Conservation (phyloP, 768 basidiomycete species). For the Fomitopsis serialis region DNA sequence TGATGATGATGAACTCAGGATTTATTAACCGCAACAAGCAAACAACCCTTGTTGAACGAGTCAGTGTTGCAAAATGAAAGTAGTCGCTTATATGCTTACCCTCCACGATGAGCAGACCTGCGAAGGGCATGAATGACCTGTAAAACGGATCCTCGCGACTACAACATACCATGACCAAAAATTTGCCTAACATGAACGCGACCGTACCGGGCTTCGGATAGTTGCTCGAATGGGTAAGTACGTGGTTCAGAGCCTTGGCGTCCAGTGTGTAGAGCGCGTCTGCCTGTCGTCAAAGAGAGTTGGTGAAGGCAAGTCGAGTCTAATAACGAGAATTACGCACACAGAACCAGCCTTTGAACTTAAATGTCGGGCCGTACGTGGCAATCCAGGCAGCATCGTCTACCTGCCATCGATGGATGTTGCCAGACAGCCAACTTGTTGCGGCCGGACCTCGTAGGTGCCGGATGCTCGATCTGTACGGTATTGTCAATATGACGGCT, state of each 20-base stretch:
- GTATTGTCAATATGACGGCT: no score
- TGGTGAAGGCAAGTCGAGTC: background rate
- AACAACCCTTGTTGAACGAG: no score
- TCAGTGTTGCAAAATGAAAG: no score
- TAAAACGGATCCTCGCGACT: background rate
- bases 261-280: constrained; percentile 32
- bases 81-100: background rate
- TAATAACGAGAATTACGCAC: constrained; percentile 24
- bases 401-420: constrained; percentile 38
- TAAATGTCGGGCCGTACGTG: constrained; percentile 43
- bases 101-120: background rate
- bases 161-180: constrained; percentile 37
- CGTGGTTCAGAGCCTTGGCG: constrained; percentile 55
- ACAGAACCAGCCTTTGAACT: constrained; percentile 37
- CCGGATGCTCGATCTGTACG: constrained; percentile 20
- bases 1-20: no score
- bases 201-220: constrained; percentile 51
- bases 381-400: constrained; percentile 34
- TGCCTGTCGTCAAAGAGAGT: background rate
- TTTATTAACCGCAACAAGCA: no score
- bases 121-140: background rate
- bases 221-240: constrained; percentile 49
- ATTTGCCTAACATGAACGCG: constrained; percentile 31
- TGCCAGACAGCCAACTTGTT: constrained; percentile 42
- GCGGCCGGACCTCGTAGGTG: constrained; percentile 45